Conservation (phyloP, 140 eudicot genomes). For the Erigeron philadelphicus region DNA sequence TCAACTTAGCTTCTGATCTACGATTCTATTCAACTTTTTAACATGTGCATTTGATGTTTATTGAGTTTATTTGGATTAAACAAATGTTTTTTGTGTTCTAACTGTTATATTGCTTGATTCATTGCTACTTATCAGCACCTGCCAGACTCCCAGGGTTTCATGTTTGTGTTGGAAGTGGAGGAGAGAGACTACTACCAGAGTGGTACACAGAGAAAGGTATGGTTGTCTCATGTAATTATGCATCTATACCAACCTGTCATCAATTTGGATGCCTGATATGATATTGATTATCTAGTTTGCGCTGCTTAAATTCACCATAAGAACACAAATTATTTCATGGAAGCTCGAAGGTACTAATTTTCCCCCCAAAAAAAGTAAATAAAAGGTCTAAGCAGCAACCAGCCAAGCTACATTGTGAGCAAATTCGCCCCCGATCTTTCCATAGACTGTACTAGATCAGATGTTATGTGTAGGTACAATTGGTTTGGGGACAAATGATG, state of each 20-base stretch:
- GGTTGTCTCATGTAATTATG: background rate
- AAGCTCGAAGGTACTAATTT: too few species aligned
- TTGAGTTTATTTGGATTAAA: background rate
- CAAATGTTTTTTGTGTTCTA: background rate
- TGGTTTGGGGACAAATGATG: too few species aligned
- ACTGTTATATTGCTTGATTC: background rate
- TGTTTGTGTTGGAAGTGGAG: constrained; percentile 96
- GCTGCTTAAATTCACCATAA: too few species aligned
- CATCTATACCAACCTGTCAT: background rate
- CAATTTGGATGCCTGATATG: background rate
- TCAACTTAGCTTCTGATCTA: constrained; percentile 3
- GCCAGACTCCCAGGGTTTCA: constrained; percentile 99
- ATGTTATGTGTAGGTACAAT: too few species aligned
- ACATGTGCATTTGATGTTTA: background rate
- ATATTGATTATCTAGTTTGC: background rate
- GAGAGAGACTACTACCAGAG: constrained; percentile 85
- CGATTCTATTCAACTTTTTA: background rate
- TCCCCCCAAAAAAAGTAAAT: too few species aligned
- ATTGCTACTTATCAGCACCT: constrained; percentile 48
- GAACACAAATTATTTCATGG: too few species aligned
- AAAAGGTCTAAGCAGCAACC: too few species aligned
- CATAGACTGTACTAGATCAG: too few species aligned
- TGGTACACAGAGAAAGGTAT: constrained; percentile 91
- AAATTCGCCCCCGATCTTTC: too few species aligned
- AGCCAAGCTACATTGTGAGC: too few species aligned